These are phyloP conservation scores for Buxus sempervirens DNA, from an alignment of 164 flowering plant genomes.

Conservation along the genomic window DNA sequence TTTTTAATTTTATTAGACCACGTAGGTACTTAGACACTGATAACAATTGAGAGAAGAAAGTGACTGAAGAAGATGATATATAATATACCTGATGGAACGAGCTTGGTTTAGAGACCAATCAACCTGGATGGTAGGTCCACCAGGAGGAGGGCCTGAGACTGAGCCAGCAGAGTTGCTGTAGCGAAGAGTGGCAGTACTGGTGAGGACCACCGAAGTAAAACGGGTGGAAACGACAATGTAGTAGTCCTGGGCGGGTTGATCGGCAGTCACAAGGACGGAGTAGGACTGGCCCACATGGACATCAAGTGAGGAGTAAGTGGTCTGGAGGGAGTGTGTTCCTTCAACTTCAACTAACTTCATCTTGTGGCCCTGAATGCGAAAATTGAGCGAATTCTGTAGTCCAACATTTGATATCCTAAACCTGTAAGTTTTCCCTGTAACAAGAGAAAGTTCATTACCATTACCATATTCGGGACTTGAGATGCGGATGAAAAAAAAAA, in stretches of 20 bases:
- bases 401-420: conserved; percentile 85
- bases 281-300: conserved; percentile 84
- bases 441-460: neutral
- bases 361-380: conserved; percentile 59
- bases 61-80: too few species aligned
- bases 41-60: too few species aligned
- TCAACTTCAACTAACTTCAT: conserved; percentile 85
- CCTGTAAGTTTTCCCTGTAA: conserved; percentile 78
- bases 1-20: too few species aligned
- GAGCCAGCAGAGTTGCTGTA: conserved; percentile 44
- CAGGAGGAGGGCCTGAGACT: conserved; percentile 52
- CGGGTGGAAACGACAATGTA: conserved; percentile 66
- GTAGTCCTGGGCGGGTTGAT: conserved; percentile 61
- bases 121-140: conserved; percentile 44
- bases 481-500: too few species aligned
- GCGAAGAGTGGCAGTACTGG: conserved; percentile 50
- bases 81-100: conserved; percentile 68
- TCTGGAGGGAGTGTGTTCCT: conserved; percentile 76
- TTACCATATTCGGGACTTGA: too few species aligned
- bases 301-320: conserved; percentile 47
- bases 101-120: conserved; percentile 76
- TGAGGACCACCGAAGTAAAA: conserved; percentile 40
- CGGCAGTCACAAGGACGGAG: conserved; percentile 73
- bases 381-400: conserved; percentile 55
- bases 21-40: too few species aligned